Percentiles rank a stretch among this genome's conserved stretches.
Evolutionary conservation across 305 asterid species (phyloP).

Genomic region (Fraxinus nigra): DNA sequence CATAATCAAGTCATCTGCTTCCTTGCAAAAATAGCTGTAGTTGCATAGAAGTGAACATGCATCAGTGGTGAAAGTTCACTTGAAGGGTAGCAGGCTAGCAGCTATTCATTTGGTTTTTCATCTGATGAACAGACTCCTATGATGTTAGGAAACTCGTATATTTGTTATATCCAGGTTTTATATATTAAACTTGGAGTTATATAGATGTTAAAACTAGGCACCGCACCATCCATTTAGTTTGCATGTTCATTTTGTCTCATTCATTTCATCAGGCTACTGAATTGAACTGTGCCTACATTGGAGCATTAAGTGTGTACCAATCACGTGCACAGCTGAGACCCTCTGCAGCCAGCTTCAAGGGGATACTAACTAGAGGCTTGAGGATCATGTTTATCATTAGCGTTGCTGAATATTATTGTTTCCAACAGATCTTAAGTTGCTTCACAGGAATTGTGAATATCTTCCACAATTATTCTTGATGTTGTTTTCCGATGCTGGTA

Average conservation of each 20-base stretch:
- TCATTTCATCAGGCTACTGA: slow-evolving; percentile 16
- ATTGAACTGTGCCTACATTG: slow-evolving; percentile 12
- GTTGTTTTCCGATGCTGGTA: not conserved
- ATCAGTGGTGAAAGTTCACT: not conserved
- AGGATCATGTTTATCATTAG: not conserved
- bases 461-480: not conserved
- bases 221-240: slow-evolving; percentile 4
- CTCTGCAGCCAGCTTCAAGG: not conserved
- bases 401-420: not conserved
- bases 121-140: not conserved
- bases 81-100: not conserved
- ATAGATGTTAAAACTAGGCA: not conserved
- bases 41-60: not conserved
- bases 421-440: not conserved
- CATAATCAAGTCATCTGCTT: slow-evolving; percentile 6
- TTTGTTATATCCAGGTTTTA: not conserved
- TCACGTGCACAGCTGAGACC: not conserved
- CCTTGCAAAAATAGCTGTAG: not conserved
- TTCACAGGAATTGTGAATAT: not conserved
- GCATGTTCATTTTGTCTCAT: not conserved
- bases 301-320: not conserved
- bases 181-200: not conserved
- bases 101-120: not conserved
- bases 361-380: not conserved
- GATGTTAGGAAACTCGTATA: not conserved